These are phyloP conservation scores for Tetraselmis striata DNA, from an alignment of 139 green algal genomes.

Conservation along the genomic window DNA sequence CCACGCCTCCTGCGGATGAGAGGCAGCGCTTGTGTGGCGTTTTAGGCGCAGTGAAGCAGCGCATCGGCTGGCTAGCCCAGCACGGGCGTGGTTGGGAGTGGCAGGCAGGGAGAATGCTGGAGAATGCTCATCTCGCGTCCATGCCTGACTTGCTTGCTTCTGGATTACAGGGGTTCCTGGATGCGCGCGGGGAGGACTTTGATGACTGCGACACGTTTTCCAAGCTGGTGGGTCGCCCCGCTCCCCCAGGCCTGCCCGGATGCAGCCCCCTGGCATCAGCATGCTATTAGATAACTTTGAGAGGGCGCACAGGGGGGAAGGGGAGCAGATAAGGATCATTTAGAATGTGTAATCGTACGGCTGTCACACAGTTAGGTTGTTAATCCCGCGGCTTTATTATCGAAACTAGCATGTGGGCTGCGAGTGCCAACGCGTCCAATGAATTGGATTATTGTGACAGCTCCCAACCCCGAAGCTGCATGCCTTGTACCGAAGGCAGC, in stretches of 20 bases:
- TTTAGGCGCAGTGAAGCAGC: too few relatives aligned
- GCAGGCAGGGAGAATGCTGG: not conserved
- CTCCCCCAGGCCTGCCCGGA: too few relatives aligned
- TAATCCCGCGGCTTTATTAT: not conserved
- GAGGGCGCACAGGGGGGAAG: too few relatives aligned
- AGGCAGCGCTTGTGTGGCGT: not conserved
- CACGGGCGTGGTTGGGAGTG: too few relatives aligned
- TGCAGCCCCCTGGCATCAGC: too few relatives aligned
- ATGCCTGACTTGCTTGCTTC: not conserved
- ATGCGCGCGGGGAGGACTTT: conserved; percentile 67
- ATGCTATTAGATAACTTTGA: not conserved
- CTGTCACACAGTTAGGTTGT: too few relatives aligned
- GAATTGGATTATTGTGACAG: too few relatives aligned
- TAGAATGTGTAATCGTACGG: too few relatives aligned
- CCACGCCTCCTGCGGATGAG: not conserved
- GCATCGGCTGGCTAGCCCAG: too few relatives aligned
- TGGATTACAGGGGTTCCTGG: conserved; percentile 49
- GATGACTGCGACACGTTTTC: conserved; percentile 49
- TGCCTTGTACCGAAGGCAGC: not conserved
- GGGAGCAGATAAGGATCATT: too few relatives aligned
- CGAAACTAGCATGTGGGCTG: not conserved
- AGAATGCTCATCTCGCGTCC: not conserved
- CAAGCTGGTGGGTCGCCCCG: conserved; percentile 33
- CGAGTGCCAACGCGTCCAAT: too few relatives aligned
- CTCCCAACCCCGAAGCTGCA: too few relatives aligned